phyloP scores from a whole-genome alignment of 139 green algal genomes.

The Coelastrella sp. region DNA sequence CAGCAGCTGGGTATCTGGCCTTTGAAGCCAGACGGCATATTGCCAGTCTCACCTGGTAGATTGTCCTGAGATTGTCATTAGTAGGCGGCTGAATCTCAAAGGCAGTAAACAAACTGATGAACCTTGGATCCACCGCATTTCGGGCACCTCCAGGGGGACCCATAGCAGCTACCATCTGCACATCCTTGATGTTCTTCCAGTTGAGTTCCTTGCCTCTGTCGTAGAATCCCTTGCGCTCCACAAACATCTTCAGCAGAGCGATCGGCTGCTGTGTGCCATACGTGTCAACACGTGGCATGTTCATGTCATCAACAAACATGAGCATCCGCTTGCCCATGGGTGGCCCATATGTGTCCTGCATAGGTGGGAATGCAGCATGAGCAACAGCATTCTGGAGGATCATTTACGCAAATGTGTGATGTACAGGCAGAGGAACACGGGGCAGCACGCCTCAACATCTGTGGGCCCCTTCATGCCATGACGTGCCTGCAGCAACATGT shows the following conservation, averaged over 20 bases:
- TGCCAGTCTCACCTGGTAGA: conserved; percentile 70
- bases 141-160: conserved; percentile 86
- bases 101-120: conserved; percentile 84
- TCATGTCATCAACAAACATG: conserved; percentile 93
- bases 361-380: conserved; percentile 14
- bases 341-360: conserved; percentile 90
- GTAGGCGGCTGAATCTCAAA: conserved; percentile 89
- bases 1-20: too few species aligned
- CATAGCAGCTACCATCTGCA: conserved; percentile 88
- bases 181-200: conserved; percentile 94
- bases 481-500: neutral
- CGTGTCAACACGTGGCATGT: conserved; percentile 90
- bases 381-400: neutral
- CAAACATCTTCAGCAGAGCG: conserved; percentile 82
- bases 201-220: conserved; percentile 90
- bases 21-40: neutral
- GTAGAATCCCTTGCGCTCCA: conserved; percentile 92
- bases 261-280: conserved; percentile 95
- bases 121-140: conserved; percentile 88
- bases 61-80: conserved; percentile 78
- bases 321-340: conserved; percentile 86
- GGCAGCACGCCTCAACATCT: neutral
- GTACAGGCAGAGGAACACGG: too few species aligned
- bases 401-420: neutral
- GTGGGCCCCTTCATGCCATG: too few species aligned